Evolutionary conservation across 2,329 filamentous ascomycete species (phyloP).

Genomic region (Xylariaceae sp.): DNA sequence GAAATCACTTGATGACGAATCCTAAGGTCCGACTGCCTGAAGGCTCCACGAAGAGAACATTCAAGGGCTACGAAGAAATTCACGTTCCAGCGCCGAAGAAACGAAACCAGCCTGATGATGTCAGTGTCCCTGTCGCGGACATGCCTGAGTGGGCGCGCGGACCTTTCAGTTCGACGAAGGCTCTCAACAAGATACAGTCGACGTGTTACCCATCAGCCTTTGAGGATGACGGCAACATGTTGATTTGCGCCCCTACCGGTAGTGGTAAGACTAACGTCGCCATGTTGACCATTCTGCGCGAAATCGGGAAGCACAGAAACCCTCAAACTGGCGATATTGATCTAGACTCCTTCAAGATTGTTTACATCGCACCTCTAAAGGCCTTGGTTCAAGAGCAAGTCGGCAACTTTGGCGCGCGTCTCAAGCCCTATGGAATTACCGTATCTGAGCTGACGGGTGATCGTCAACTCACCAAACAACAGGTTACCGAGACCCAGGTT

Average conservation of each 20-base stretch:
- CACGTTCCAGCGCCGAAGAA: slow-evolving; percentile 92
- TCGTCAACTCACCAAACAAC: slow-evolving; percentile 95
- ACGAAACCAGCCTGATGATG: slow-evolving; percentile 72
- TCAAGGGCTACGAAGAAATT: slow-evolving; percentile 98
- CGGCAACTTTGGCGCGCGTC: slow-evolving; percentile 87
- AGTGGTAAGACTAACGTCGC: slow-evolving; percentile 98
- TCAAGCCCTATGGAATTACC: slow-evolving; percentile 84
- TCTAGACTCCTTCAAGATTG: slow-evolving; percentile 94
- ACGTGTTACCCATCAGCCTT: slow-evolving; percentile 90
- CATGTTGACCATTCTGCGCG: slow-evolving; percentile 92
- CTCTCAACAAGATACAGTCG: slow-evolving; percentile 92
- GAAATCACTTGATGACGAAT: slow-evolving; percentile 99
- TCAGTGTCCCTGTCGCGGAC: slow-evolving; percentile 75
- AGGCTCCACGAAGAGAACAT: slow-evolving; percentile 88
- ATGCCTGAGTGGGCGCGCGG: slow-evolving; percentile 87
- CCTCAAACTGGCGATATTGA: slow-evolving; percentile 88
- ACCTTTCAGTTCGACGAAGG: slow-evolving; percentile 80
- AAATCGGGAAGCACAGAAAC: slow-evolving; percentile 93
- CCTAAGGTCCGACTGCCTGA: slow-evolving; percentile 89
- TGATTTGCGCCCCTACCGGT: slow-evolving; percentile 93
- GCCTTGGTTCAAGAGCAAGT: slow-evolving; percentile 97
- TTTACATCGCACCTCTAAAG: slow-evolving; percentile 95
- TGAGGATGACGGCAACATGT: slow-evolving; percentile 91
- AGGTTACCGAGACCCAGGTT: slow-evolving; percentile 95
- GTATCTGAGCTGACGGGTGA: slow-evolving; percentile 97